Base-by-base conservation (phyloP, 1,139 yeast species). In the Maudiozyma humilis region DNA sequence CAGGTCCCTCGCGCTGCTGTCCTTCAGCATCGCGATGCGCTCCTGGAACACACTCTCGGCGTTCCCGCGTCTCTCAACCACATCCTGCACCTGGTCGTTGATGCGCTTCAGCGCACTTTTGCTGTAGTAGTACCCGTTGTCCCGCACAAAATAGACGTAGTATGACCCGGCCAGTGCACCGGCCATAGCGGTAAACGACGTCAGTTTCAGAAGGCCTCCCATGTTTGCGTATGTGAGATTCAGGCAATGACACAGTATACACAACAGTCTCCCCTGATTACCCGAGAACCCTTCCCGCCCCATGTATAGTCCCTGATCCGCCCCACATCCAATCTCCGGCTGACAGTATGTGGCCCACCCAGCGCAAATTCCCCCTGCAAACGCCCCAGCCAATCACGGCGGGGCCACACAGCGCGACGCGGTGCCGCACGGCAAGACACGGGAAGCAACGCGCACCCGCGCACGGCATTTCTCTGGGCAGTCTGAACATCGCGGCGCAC, bases 91-190 rank as follows among this genome's bases (percentile, higher is more conserved):
- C 35, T 49, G 50, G 36, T 51, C 56, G 31, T 53, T 47, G 15
- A 57, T 42, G 27, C 49, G 48, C 38, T 52, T 56, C 53, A 57
- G 51, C 2, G 45, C 43, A 4, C 63, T 51, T 14, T 52, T 44
- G 20, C 52, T 48, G 43, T 56, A 58, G 32, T 53, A 51, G 36
- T 55, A 50, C 2, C 61, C 59, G 31, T 59, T 47, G 31, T 53
- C 44, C 37, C 55, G 51, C 6, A 58, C 43, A 32, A 51, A 54
- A 44, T 57, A 57, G 40, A 47, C 51, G 45, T 59, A 58, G 40
- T 53, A 56, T 1, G 62, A 55, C 2, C 54, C 49, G 2, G 56
- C 60, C 18, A 53, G 32, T 3, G 51, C 35, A 16, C 57, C 48
- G 4, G 58, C 44, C 10, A 54, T 40, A 14, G 47, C 37, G 1